Conservation (phyloP, 306 rosid genomes). For the Pyrus pyrifolia region DNA sequence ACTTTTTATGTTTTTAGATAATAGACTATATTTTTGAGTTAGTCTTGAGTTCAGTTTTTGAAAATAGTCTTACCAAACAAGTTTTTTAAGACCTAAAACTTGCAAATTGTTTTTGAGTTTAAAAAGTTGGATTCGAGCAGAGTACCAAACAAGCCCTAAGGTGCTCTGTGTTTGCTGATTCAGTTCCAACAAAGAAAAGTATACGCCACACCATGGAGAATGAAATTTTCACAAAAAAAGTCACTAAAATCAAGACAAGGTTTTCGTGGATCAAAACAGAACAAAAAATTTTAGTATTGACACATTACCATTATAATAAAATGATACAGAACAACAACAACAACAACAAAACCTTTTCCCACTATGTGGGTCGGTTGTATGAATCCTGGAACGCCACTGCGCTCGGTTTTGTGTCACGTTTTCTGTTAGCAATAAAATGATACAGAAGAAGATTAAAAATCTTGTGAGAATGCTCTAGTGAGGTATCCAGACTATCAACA, state of each 20-base stretch:
- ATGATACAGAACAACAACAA: neutral
- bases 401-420: too few species aligned
- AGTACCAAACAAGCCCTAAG: too few species aligned
- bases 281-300: neutral
- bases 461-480: constrained; percentile 13
- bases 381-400: too few species aligned
- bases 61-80: too few species aligned
- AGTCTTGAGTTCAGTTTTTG: too few species aligned
- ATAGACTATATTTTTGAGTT: too few species aligned
- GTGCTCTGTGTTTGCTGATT: neutral
- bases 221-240: neutral
- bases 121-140: too few species aligned
- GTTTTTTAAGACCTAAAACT: too few species aligned
- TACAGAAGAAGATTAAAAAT: neutral
- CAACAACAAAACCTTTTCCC: too few species aligned
- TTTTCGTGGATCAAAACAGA: neutral
- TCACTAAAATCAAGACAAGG: neutral
- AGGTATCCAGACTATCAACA: neutral
- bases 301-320: neutral
- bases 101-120: too few species aligned
- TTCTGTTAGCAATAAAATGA: neutral
- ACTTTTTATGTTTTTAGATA: too few species aligned
- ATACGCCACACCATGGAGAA: neutral
- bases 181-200: neutral
- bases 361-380: too few species aligned